These are phyloP conservation scores for Trichoderma asperelloides DNA, from an alignment of 495 filamentous ascomycete species.

Conservation along the genomic window DNA sequence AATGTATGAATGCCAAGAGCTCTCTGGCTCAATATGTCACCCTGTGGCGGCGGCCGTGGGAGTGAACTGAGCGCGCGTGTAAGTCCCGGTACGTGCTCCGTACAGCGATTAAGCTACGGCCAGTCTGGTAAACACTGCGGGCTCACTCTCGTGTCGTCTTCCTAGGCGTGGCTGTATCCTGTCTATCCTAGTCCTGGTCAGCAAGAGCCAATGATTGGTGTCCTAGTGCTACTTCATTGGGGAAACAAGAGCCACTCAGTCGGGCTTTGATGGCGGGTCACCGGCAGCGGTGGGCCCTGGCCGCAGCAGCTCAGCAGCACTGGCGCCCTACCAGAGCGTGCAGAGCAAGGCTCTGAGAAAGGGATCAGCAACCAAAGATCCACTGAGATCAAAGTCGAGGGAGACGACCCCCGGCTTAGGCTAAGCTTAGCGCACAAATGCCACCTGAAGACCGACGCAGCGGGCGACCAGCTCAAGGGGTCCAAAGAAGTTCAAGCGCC, in stretches of 20 bases:
- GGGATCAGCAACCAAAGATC: background rate
- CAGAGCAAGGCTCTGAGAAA: background rate
- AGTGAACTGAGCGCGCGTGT: background rate
- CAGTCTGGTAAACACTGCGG: background rate
- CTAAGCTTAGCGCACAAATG: conserved; percentile 3
- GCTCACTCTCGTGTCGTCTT: background rate
- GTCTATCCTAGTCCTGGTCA: background rate
- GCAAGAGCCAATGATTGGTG: background rate
- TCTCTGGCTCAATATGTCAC: background rate
- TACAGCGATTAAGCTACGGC: background rate
- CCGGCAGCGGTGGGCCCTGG: background rate
- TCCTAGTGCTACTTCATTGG: background rate
- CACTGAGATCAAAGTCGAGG: conserved; percentile 1
- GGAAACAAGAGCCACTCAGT: background rate
- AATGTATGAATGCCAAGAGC: background rate
- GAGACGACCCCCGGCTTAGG: background rate
- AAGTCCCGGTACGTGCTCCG: background rate
- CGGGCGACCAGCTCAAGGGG: background rate
- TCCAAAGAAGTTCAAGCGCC: background rate
- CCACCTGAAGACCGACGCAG: conserved; percentile 6
- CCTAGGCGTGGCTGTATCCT: background rate
- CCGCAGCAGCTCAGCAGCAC: background rate
- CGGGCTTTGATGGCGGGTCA: conserved; percentile 3
- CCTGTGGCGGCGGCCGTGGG: background rate
- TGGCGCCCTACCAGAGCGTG: background rate